Base-by-base conservation (phyloP, 176 grass and related monocot species). In the Areca catechu region DNA sequence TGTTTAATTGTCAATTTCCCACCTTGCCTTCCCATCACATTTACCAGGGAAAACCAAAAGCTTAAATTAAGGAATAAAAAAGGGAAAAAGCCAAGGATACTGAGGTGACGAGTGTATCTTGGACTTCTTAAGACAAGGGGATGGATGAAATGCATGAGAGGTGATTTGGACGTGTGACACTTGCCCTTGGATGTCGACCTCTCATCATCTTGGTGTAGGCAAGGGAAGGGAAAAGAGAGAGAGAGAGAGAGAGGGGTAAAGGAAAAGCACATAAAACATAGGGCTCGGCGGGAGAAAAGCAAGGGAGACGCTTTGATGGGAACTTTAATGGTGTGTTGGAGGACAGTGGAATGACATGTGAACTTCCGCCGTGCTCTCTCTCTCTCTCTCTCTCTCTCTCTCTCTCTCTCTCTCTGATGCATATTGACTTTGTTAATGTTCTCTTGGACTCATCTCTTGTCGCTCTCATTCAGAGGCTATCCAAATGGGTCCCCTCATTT, bases 321-420 rank as follows among this genome's bases (percentile, higher is more conserved):
- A 18, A 52, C 49, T 65, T 52, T 53, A 65, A 65, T 65, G 17
- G 48, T 12, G 49, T 51, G 16, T 52, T 53, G 62, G 62, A 29
- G 48, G 34, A 51, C 50, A 29, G 56, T 70, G 54, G 67, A 69
- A 58, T 70, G 56, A 27, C 54, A 58, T 70, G 53, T 70, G 67
- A 58, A 48, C 27, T 29, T 29, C 27, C 0, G 27, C 27, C 4
- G 27, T 14, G 17, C 18, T 47, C 50, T 5, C 50, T 12, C 24
- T 37, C 17, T 19, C 22, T 24, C 53, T 69, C 53, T 57, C 17
- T 49, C 54, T 49, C 66, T 57, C 19, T 24, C 34, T 10, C 25
- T 6, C 51, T 14, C n/a, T 43, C 10, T 19, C 17, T 25, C 34
- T 58, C 34, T 58, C 12, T 50, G 4, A 6, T 29, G 5, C 27